These are phyloP conservation scores for Ceratobasidium sp. DNA, from an alignment of 1,284 basidiomycete genomes.

Conservation along the genomic window DNA sequence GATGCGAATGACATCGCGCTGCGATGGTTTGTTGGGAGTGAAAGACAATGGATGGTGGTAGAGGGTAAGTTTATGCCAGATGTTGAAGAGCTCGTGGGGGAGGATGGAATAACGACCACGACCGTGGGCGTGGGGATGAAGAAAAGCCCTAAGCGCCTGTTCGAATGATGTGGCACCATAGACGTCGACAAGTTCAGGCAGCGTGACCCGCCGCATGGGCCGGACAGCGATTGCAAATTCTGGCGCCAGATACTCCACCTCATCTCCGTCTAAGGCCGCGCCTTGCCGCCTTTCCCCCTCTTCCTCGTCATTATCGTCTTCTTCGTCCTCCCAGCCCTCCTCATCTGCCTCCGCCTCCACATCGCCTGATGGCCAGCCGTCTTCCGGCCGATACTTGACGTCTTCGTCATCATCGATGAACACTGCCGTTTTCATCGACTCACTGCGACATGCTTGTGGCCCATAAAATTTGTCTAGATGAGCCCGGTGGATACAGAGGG, in stretches of 20 bases:
- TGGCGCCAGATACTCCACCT: neutral
- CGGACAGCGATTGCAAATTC: constrained; percentile 3
- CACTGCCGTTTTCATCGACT: neutral
- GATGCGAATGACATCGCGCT: neutral
- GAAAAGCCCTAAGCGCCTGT: neutral
- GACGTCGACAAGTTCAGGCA: neutral
- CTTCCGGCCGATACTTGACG: neutral
- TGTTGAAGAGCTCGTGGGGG: neutral
- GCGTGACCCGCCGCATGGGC: neutral
- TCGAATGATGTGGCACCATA: constrained; percentile 7
- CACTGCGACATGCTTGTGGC: neutral
- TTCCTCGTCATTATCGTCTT: neutral
- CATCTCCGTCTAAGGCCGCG: neutral
- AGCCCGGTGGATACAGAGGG: neutral
- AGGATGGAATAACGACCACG: neutral
- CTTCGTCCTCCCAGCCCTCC: neutral
- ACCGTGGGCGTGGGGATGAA: neutral
- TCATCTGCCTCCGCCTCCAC: neutral
- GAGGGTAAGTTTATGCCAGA: neutral
- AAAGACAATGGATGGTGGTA: neutral
- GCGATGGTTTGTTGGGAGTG: neutral
- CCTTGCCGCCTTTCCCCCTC: neutral
- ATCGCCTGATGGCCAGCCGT: neutral
- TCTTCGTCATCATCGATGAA: neutral
- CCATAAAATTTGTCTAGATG: neutral